phyloP scores from a whole-genome alignment of 768 basidiomycete genomes.

The Boletus eberwhitei region DNA sequence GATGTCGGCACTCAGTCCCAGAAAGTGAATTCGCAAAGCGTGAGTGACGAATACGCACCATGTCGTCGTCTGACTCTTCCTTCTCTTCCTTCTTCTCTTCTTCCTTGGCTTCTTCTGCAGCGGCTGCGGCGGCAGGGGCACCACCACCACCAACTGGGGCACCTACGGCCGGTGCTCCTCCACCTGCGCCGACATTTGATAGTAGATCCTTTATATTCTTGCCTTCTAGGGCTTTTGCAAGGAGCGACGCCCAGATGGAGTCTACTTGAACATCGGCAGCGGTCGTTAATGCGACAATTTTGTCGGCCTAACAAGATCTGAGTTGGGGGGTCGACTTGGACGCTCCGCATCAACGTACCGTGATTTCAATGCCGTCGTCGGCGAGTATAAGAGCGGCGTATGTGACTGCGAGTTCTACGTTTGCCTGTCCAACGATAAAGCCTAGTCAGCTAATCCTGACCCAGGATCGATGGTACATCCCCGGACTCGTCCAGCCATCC shows the following conservation, averaged over 20 bases:
- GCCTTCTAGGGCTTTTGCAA: conserved; percentile 97
- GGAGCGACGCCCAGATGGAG: conserved; percentile 95
- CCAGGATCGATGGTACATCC: conserved; percentile 9
- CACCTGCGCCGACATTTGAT: conserved; percentile 91
- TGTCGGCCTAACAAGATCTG: conserved; percentile 67
- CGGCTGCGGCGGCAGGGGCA: conserved; percentile 54
- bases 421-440: conserved; percentile 35
- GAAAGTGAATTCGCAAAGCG: not conserved
- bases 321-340: not conserved
- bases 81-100: conserved; percentile 86
- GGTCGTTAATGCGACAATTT: conserved; percentile 78
- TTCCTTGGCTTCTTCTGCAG: conserved; percentile 72
- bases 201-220: conserved; percentile 96
- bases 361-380: conserved; percentile 96
- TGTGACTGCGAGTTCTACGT: conserved; percentile 83
- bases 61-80: conserved; percentile 85
- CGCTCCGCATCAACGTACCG: conserved; percentile 54
- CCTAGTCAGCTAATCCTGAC: conserved; percentile 13
- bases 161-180: conserved; percentile 74
- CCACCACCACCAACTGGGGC: conserved; percentile 51
- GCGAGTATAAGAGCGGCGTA: conserved; percentile 99
- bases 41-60: conserved; percentile 7
- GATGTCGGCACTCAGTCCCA: not conserved
- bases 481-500: conserved; percentile 14
- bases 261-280: conserved; percentile 88